phyloP scores from a whole-genome alignment of 1,139 yeast species.

The Taphrina sp. region DNA sequence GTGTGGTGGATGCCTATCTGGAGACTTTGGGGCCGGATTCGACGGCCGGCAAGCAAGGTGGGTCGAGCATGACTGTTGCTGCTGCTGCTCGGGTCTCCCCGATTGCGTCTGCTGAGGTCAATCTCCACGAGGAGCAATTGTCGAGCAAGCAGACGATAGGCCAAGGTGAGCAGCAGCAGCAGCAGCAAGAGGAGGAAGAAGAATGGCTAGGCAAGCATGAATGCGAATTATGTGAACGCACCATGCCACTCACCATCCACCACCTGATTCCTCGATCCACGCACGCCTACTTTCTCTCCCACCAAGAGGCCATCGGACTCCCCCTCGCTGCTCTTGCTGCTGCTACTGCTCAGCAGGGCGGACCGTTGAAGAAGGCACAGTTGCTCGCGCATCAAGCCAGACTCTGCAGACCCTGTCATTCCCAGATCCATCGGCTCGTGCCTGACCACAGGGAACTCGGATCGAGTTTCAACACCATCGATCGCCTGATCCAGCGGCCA shows the following conservation, averaged over 20 bases:
- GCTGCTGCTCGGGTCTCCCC: not conserved
- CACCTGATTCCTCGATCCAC: conserved; percentile 28
- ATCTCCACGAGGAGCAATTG: too few relatives aligned
- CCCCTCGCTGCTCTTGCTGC: not conserved
- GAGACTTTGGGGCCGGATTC: too few relatives aligned
- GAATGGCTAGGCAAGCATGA: not conserved
- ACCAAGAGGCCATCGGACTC: not conserved
- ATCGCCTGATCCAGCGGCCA: conserved; percentile 1
- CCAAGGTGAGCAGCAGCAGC: too few relatives aligned
- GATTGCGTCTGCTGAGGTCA: not conserved
- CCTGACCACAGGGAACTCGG: conserved; percentile 5
- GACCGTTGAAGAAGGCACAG: not conserved
- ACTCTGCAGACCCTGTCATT: conserved; percentile 28
- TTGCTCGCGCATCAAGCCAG: conserved; percentile 1
- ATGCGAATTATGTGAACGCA: conserved; percentile 26
- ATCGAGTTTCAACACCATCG: conserved; percentile 2
- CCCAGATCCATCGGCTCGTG: conserved; percentile 17
- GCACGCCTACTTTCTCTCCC: conserved; percentile 20
- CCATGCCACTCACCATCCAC: conserved; percentile 29
- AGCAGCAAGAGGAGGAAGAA: not conserved
- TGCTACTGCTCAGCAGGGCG: too few relatives aligned
- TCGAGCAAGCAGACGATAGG: too few relatives aligned
- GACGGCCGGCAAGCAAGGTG: too few relatives aligned
- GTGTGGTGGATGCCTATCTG: not conserved
- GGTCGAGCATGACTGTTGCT: too few relatives aligned